Conservation (phyloP, 2,329 filamentous ascomycete species). For the Penicillium griseofulvum region DNA sequence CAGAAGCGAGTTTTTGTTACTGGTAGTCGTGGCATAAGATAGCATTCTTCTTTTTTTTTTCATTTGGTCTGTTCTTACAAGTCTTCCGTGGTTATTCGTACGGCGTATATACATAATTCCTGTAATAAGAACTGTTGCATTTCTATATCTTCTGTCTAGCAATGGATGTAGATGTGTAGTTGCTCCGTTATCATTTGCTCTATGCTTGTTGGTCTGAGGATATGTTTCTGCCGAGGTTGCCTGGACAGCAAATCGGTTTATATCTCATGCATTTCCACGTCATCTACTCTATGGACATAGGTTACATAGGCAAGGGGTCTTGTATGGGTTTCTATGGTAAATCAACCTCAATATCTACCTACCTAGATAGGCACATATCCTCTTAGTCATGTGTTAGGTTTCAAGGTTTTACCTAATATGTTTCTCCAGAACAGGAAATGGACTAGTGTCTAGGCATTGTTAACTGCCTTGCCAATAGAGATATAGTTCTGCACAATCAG, state of each 20-base stretch:
- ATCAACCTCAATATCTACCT: neutral
- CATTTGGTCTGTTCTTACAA: slow-evolving; percentile 6
- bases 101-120: slow-evolving; percentile 12
- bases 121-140: slow-evolving; percentile 9
- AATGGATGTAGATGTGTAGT: neutral
- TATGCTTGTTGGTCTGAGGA: neutral
- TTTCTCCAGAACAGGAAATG: neutral
- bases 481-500: neutral
- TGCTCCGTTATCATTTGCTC: no score
- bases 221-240: neutral
- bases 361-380: no score
- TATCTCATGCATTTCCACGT: neutral
- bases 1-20: slow-evolving; percentile 25
- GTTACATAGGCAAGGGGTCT: neutral
- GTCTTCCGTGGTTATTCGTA: slow-evolving; percentile 12
- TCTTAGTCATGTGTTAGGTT: neutral
- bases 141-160: neutral
- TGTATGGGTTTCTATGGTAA: neutral
- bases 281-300: neutral
- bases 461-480: neutral
- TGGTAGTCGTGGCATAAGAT: slow-evolving; percentile 27
- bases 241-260: neutral
- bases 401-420: neutral
- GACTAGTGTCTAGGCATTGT: no score
- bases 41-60: slow-evolving; percentile 19